Conservation (phyloP, 768 basidiomycete genomes). For the Boletus pseudopeckii region DNA sequence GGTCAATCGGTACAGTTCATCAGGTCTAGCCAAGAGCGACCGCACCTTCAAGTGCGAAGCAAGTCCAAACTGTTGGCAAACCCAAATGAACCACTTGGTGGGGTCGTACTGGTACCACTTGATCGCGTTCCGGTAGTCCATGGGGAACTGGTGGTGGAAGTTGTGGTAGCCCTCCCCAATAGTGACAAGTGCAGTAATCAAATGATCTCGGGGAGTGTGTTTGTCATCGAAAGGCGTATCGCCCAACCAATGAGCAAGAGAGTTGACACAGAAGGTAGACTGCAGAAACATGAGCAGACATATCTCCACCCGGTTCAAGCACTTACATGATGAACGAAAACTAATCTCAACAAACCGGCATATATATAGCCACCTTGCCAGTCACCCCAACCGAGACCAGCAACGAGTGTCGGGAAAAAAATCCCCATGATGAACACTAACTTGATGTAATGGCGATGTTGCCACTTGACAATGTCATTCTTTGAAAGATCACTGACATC, state of each 20-base stretch:
- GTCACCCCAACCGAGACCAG: slow-evolving; percentile 83
- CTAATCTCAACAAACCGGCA: slow-evolving; percentile 72
- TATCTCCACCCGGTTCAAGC: background rate
- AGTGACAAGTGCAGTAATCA: slow-evolving; percentile 85
- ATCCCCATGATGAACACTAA: slow-evolving; percentile 71
- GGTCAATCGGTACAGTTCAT: background rate
- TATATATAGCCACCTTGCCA: slow-evolving; percentile 83
- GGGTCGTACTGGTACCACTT: slow-evolving; percentile 90
- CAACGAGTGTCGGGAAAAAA: slow-evolving; percentile 70
- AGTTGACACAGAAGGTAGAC: slow-evolving; percentile 98
- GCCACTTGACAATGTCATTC: slow-evolving; percentile 81
- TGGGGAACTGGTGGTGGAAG: slow-evolving; percentile 96
- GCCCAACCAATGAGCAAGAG: slow-evolving; percentile 94
- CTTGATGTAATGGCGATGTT: slow-evolving; percentile 74
- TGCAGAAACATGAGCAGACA: slow-evolving; percentile 26
- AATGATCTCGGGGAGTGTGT: slow-evolving; percentile 87
- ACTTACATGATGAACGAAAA: slow-evolving; percentile 86
- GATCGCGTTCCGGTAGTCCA: slow-evolving; percentile 97
- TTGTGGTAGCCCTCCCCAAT: slow-evolving; percentile 98
- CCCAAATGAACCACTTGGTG: slow-evolving; percentile 84
- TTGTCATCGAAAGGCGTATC: slow-evolving; percentile 93
- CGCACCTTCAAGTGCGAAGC: slow-evolving; percentile 54
- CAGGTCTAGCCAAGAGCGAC: background rate
- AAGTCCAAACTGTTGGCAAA: slow-evolving; percentile 46
- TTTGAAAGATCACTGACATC: slow-evolving; percentile 84